Evolutionary conservation across 345 rosid genomes (phyloP), one percentile per base, ranked within the genome.

Genomic region (Populus ilicifolia): DNA sequence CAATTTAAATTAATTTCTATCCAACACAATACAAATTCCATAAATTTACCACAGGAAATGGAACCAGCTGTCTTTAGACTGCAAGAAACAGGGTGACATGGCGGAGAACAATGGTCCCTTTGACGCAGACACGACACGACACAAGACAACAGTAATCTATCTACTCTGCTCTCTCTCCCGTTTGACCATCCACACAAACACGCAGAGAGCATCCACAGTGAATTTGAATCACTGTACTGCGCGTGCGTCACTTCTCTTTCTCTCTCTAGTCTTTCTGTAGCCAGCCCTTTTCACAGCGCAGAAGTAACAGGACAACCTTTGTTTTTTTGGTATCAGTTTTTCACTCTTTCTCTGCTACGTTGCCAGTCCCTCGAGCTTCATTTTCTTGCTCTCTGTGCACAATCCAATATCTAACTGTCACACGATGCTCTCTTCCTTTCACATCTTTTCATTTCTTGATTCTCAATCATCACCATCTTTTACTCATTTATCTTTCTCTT

Each of bases 321-420:
- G n/a, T n/a, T 70, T 41, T 17, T 41, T 33, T 33, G 36, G 35
- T 33, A 52, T 6, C 27, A 23, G 69, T 69, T 5, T 14, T 67
- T 43, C 59, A 39, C 7, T 59, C 43, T 43, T 38, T 52, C 43
- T 44, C 52, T 69, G 54, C 7, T 38, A 38, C 39, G 17, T 18
- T 65, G 36, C 39, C 39, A 33, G 20, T 27, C 39, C 38, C 79
- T 75, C 80, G 73, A 78, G 84, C 80, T 66, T 67, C 83, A 71
- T 66, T 44, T 74, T 77, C 81, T 83, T 9, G 77, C 75, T 59
- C 23, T 73, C 79, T 76, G 81, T 78, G 69, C 72, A 9, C 2
- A 36, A 67, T 21, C 38, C 70, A 13, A 73, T 62, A 50, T 68
- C 82, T 67, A 80, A 41, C 23, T 67, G 38, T 67, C 82, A 41